Evolutionary conservation across 2,329 filamentous ascomycete genomes (phyloP).

Genomic region (Pseudodiploospora longispora): DNA sequence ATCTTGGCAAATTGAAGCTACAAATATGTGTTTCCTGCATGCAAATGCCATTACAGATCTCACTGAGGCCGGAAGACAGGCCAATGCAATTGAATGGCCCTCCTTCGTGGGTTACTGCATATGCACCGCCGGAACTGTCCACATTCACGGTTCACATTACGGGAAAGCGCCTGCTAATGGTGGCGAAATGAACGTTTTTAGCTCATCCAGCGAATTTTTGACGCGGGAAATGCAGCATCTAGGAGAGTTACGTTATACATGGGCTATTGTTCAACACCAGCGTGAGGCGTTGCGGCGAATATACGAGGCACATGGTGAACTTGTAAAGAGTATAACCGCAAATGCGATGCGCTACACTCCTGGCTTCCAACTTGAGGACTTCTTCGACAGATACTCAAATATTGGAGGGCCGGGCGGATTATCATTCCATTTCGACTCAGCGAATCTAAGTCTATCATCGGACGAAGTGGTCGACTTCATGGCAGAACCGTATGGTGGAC

Average conservation of each 20-base stretch:
- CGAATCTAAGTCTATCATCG: slow-evolving; percentile 58
- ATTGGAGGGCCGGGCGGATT: slow-evolving; percentile 51
- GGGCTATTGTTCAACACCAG: slow-evolving; percentile 74
- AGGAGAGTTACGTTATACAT: slow-evolving; percentile 63
- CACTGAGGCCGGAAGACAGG: slow-evolving; percentile 68
- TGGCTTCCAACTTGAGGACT: slow-evolving; percentile 78
- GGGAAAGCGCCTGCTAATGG: slow-evolving; percentile 40
- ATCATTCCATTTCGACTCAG: slow-evolving; percentile 59
- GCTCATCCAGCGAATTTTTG: slow-evolving; percentile 58
- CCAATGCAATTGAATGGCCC: slow-evolving; percentile 72
- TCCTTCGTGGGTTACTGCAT: slow-evolving; percentile 82
- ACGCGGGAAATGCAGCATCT: slow-evolving; percentile 74
- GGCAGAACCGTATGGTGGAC: slow-evolving; percentile 45
- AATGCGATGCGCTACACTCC: slow-evolving; percentile 64
- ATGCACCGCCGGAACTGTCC: slow-evolving; percentile 78
- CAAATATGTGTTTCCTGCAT: slow-evolving; percentile 77
- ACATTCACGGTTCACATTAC: slow-evolving; percentile 80
- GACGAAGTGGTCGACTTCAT: slow-evolving; percentile 57
- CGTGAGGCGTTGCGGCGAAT: slow-evolving; percentile 70
- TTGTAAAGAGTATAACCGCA: slow-evolving; percentile 63
- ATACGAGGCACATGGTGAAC: slow-evolving; percentile 68
- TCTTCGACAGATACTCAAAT: slow-evolving; percentile 70
- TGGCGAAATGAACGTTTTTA: slow-evolving; percentile 55
- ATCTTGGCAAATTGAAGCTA: slow-evolving; percentile 88
- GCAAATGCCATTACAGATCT: slow-evolving; percentile 82